These are phyloP conservation scores for Nicotiana rustica DNA, from an alignment of 305 asterid genomes.

Conservation along the genomic window DNA sequence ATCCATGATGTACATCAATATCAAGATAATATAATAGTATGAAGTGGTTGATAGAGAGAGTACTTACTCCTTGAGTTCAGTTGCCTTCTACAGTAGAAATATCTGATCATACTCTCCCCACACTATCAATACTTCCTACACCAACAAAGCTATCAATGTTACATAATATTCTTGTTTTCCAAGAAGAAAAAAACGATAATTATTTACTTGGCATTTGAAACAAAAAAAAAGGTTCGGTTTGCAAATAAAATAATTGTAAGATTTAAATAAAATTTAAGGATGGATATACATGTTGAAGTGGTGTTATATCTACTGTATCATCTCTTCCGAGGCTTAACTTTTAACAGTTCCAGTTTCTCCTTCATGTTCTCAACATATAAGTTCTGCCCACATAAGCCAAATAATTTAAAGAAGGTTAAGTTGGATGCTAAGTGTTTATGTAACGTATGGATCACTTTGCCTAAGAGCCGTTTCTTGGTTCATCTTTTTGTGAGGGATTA, in stretches of 20 bases:
- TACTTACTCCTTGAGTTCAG: constrained; percentile 64
- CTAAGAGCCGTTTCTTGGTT: too few relatives aligned
- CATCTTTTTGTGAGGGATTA: too few relatives aligned
- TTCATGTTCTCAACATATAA: constrained; percentile 61
- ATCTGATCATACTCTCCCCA: constrained; percentile 85
- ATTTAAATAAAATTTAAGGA: too few relatives aligned
- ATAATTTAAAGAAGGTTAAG: too few relatives aligned
- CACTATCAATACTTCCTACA: constrained; percentile 73
- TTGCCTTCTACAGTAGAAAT: constrained; percentile 66
- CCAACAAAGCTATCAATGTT: neutral
- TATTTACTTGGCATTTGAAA: too few relatives aligned
- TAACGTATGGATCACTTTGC: too few relatives aligned
- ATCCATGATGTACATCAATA: neutral
- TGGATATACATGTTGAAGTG: constrained; percentile 51
- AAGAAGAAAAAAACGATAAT: too few relatives aligned
- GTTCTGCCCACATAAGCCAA: constrained; percentile 40
- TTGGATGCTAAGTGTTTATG: too few relatives aligned
- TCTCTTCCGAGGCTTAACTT: constrained; percentile 58
- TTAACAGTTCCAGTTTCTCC: constrained; percentile 73
- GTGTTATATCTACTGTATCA: constrained; percentile 49
- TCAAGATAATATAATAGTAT: neutral
- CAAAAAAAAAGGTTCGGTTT: neutral
- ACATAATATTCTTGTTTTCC: neutral
- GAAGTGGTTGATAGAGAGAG: neutral
- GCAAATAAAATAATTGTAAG: neutral